Conservation (phyloP, 352 stramenopile species). For the Bremia lactucae region DNA sequence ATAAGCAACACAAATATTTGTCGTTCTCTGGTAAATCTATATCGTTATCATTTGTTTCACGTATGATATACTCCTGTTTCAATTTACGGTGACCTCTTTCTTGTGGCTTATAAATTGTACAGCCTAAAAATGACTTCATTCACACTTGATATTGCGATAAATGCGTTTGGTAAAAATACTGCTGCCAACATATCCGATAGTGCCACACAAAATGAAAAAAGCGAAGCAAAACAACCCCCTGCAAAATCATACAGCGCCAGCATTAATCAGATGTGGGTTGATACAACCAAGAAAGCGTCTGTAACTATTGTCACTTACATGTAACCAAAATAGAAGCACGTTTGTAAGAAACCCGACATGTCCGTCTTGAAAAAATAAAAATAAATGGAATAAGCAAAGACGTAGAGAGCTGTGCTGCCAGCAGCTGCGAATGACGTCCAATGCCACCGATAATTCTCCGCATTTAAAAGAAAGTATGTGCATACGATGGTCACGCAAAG, state of each 20-base stretch:
- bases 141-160: slow-evolving; percentile 93
- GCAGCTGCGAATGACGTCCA: slow-evolving; percentile 95
- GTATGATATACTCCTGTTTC: too few species aligned
- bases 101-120: slow-evolving; percentile 3
- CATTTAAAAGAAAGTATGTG: slow-evolving; percentile 98
- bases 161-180: slow-evolving; percentile 92
- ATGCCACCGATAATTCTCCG: slow-evolving; percentile 99
- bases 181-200: slow-evolving; percentile 85
- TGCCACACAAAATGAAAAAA: slow-evolving; percentile 90
- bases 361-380: slow-evolving; percentile 99
- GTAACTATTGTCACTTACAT: too few species aligned
- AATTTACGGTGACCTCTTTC: slow-evolving; percentile 3
- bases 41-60: too few species aligned
- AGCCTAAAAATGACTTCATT: slow-evolving; percentile 48
- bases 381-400: slow-evolving; percentile 98
- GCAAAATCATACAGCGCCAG: slow-evolving; percentile 4
- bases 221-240: slow-evolving; percentile 87
- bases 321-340: slow-evolving; percentile 98
- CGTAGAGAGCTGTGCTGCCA: slow-evolving; percentile 91
- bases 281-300: not conserved
- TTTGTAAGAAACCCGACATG: slow-evolving; percentile 98
- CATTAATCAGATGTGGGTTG: not conserved
- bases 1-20: too few species aligned
- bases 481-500: slow-evolving; percentile 98
- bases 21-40: too few species aligned